phyloP scores from a whole-genome alignment of 352 stramenopile genomes.

The Pythium monospermum region DNA sequence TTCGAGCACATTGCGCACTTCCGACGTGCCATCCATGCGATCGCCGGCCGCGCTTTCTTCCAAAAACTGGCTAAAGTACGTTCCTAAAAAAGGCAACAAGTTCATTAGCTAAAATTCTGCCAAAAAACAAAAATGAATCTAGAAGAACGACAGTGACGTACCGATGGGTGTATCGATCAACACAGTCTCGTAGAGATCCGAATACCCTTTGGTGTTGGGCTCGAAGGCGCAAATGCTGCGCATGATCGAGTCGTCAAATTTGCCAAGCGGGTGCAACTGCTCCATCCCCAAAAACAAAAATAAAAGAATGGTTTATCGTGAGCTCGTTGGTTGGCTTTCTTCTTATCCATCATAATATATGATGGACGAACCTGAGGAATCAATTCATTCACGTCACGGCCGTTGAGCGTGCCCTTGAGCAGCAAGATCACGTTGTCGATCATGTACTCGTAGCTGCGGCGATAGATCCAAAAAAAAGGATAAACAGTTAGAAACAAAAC shows the following conservation, averaged over 20 bases:
- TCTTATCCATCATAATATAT: too few relatives aligned
- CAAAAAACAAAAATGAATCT: too few relatives aligned
- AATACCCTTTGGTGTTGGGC: slow-evolving; percentile 95
- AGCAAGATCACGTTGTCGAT: slow-evolving; percentile 99
- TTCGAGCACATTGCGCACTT: slow-evolving; percentile 96
- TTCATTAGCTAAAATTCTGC: not conserved
- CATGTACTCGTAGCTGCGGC: slow-evolving; percentile 97
- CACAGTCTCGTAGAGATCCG: slow-evolving; percentile 99
- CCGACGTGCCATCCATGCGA: slow-evolving; percentile 78
- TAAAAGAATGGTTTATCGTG: too few relatives aligned
- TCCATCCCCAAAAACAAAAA: too few relatives aligned
- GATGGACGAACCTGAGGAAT: slow-evolving; percentile 93
- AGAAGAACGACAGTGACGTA: too few relatives aligned
- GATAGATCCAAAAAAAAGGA: not conserved
- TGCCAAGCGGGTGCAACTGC: slow-evolving; percentile 97
- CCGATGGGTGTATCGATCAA: slow-evolving; percentile 98
- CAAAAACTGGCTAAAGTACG: slow-evolving; percentile 98
- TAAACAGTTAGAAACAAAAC: not conserved
- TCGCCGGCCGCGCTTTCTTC: slow-evolving; percentile 89
- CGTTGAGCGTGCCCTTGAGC: slow-evolving; percentile 97
- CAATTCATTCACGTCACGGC: slow-evolving; percentile 96
- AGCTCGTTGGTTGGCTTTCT: not conserved
- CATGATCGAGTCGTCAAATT: slow-evolving; percentile 99
- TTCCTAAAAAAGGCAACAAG: slow-evolving; percentile 46
- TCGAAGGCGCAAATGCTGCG: slow-evolving; percentile 98